phyloP scores from a whole-genome alignment of 2,329 filamentous ascomycete genomes.

The Purpureocillium lavendulum region DNA sequence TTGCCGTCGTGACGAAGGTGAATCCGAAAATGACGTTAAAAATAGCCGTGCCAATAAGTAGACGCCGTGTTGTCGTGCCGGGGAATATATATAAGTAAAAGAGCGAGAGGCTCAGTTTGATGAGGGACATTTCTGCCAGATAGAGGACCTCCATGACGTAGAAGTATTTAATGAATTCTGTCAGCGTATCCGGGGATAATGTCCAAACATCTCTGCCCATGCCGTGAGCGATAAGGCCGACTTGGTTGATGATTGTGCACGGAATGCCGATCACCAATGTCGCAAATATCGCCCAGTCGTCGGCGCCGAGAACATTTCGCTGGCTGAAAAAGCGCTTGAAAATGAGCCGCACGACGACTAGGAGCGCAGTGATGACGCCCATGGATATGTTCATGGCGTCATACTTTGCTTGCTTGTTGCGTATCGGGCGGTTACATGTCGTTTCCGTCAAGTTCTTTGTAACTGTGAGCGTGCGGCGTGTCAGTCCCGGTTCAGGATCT shows the following conservation, averaged over 20 bases:
- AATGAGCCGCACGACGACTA: slow-evolving; percentile 24
- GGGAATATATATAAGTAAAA: slow-evolving; percentile 42
- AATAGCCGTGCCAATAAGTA: slow-evolving; percentile 25
- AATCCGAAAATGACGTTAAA: slow-evolving; percentile 24
- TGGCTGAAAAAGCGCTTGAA: slow-evolving; percentile 17
- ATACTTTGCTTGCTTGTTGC: slow-evolving; percentile 18
- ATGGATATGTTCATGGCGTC: slow-evolving; percentile 18
- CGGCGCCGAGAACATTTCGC: slow-evolving; percentile 19
- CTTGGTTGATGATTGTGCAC: slow-evolving; percentile 14
- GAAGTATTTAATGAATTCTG: slow-evolving; percentile 26
- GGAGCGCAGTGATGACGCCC: slow-evolving; percentile 21
- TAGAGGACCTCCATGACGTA: slow-evolving; percentile 29
- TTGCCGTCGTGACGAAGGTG: slow-evolving; percentile 26
- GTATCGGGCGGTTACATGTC: slow-evolving; percentile 2
- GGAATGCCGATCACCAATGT: slow-evolving; percentile 14
- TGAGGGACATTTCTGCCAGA: slow-evolving; percentile 29
- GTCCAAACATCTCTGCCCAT: slow-evolving; percentile 1
- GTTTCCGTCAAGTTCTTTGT: slow-evolving; percentile 3
- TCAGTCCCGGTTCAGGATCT: background rate
- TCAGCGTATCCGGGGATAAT: slow-evolving; percentile 6
- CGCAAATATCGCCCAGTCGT: slow-evolving; percentile 19
- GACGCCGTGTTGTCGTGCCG: slow-evolving; percentile 17
- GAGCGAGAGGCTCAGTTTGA: slow-evolving; percentile 36
- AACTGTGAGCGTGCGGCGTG: background rate
- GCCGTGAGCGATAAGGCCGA: slow-evolving; percentile 14